Conservation (phyloP, 2,329 filamentous ascomycete species). For the Dactylellina leptospora region DNA sequence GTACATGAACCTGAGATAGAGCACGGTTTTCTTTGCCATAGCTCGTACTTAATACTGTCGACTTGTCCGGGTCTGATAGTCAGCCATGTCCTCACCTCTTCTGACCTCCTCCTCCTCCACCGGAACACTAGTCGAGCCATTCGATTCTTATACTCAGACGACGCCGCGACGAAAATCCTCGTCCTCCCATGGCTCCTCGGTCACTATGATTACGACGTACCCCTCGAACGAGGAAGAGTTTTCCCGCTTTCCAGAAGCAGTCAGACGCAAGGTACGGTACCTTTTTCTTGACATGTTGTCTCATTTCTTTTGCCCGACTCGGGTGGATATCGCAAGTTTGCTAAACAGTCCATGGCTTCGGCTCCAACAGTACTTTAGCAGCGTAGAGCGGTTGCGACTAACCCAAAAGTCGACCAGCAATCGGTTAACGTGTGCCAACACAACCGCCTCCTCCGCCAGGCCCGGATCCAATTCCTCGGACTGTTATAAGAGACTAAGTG, state of each 20-base stretch:
- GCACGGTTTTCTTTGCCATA: conserved; percentile 28
- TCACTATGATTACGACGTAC: conserved; percentile 54
- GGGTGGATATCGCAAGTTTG: conserved; percentile 32
- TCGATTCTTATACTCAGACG: conserved; percentile 43
- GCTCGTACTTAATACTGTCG: conserved; percentile 38
- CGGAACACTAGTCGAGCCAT: conserved; percentile 50
- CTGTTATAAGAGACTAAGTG: conserved; percentile 46
- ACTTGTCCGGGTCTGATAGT: conserved; percentile 12
- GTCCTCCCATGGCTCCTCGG: conserved; percentile 52
- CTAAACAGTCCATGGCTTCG: conserved; percentile 41
- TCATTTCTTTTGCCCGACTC: conserved; percentile 40
- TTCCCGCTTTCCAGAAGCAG: conserved; percentile 66
- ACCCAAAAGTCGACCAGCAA: conserved; percentile 62
- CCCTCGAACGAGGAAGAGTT: conserved; percentile 60
- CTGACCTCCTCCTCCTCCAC: conserved; percentile 52
- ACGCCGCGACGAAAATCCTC: conserved; percentile 46
- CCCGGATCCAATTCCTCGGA: conserved; percentile 51
- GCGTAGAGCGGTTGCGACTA: conserved; percentile 74
- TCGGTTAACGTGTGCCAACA: conserved; percentile 38
- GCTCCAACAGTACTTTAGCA: conserved; percentile 73
- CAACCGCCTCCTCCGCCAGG: conserved; percentile 58
- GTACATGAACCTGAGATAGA: conserved; percentile 50
- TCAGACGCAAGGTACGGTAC: conserved; percentile 68
- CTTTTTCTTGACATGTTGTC: conserved; percentile 34
- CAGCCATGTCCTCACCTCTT: conserved; percentile 48